phyloP scores from a whole-genome alignment of 1,284 basidiomycete genomes.

The Pholiota adiposa region DNA sequence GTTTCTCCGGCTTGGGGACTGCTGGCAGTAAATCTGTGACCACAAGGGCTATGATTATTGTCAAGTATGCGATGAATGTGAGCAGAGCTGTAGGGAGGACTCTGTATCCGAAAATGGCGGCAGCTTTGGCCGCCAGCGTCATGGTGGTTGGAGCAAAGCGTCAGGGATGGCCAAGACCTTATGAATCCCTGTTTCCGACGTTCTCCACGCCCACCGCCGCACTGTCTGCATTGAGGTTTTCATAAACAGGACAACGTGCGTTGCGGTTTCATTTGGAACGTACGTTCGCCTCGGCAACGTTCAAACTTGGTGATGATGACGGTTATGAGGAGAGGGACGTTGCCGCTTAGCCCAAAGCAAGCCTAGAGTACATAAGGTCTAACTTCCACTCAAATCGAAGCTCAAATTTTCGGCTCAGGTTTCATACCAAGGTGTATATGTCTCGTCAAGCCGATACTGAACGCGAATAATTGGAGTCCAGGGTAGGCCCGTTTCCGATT shows the following conservation, averaged over 20 bases:
- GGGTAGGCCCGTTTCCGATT: too few species aligned
- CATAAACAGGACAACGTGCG: constrained; percentile 3
- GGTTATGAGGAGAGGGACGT: neutral
- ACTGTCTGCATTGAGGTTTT: neutral
- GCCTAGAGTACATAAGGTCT: too few species aligned
- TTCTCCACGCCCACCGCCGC: neutral
- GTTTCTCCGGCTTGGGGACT: constrained; percentile 47
- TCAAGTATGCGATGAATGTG: constrained; percentile 52
- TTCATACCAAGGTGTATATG: too few species aligned
- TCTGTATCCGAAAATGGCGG: constrained; percentile 27
- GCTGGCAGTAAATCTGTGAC: constrained; percentile 56
- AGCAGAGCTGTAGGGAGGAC: constrained; percentile 55
- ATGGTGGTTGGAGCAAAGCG: constrained; percentile 1
- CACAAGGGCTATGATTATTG: constrained; percentile 56
- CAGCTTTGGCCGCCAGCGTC: constrained; percentile 17
- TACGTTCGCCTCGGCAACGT: neutral
- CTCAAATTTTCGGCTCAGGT: too few species aligned
- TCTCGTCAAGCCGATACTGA: too few species aligned
- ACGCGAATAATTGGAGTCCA: too few species aligned
- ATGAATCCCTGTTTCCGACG: neutral
- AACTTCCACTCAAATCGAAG: too few species aligned
- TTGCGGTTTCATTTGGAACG: neutral
- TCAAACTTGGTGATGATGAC: neutral
- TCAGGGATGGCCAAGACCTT: neutral
- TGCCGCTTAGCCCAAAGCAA: too few species aligned